A percentile compares a stretch with the other conserved stretches of the same genome.
Evolutionary conservation across 2,329 filamentous ascomycete genomes (phyloP).

Genomic region (Fusarium coffeatum): DNA sequence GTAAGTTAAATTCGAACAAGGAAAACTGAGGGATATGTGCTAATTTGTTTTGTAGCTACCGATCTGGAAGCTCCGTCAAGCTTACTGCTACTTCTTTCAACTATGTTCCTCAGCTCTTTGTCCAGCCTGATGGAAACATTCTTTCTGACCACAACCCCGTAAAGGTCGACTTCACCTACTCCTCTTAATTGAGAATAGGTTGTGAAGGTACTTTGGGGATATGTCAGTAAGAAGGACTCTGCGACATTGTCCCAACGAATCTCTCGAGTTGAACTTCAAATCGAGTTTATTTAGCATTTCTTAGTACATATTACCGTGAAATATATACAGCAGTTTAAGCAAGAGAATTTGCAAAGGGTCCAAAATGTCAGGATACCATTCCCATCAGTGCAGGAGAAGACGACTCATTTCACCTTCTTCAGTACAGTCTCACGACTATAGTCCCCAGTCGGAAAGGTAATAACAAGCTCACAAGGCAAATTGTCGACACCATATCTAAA

Average conservation of each 20-base stretch:
- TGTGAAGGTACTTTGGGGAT: no score
- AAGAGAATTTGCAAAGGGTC: background rate
- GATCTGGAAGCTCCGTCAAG: constrained; percentile 59
- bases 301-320: background rate
- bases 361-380: accelerated
- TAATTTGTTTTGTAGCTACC: constrained; percentile 53
- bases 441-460: background rate
- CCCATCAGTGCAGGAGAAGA: accelerated
- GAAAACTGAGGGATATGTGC: no score
- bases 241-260: background rate
- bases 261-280: background rate
- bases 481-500: background rate
- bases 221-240: background rate
- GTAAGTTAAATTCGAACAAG: no score
- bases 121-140: constrained; percentile 66
- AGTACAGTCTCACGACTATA: background rate
- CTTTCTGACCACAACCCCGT: constrained; percentile 75
- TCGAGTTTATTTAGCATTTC: background rate
- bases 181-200: background rate
- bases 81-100: constrained; percentile 62
- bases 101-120: constrained; percentile 68
- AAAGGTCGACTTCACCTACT: constrained; percentile 60
- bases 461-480: background rate
- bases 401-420: background rate
- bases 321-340: background rate